Base-by-base conservation (phyloP, 306 rosid species). In the Sphenostylis stenocarpa region DNA sequence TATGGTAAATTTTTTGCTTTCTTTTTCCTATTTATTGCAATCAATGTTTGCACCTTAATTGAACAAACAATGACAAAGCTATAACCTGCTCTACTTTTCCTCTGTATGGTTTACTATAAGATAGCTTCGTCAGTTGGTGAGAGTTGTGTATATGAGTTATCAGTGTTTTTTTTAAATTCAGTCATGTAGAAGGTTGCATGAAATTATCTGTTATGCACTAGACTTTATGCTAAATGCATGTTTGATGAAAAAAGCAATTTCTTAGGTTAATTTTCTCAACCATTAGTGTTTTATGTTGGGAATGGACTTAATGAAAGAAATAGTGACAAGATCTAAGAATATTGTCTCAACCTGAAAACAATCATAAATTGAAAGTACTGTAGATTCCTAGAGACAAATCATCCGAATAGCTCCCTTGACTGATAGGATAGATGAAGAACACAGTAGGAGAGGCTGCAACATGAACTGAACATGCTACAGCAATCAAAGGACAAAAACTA, bases 1-100 rank as follows among this genome's bases (percentile, higher is more conserved):
- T 45, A 17, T 28, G 85, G 81, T 77, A 77, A 77, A 36, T 60
- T 34, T 23, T 14, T 26, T 24, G 4, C 33, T 24, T 56, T 55
- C 34, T 57, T 53, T 9, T 52, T 56, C 28, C 13, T 13, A 56
- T 10, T 26, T 26, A 24, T 57, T 28, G 6, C 29, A 9, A 21
- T 55, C 36, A 24, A 14, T 26, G 36, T 12, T 13, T 57, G 19
- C 10, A 57, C 64, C 36, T 26, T 19, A 24, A 26, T 26, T 13
- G 64, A 26, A 57, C 34, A 4, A 23, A 23, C 36, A 24, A 10
- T 14, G 64, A 57, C 64, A 57, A 57, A 62, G 45, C 68, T 62
- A 34, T 15, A 33, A 62, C 43, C 15, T n/a, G 3, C 4, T n/a
- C 16, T 62, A 34, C 16, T 55, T 20, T 8, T 60, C 14, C 67